Evolutionary conservation across 805 yeast genomes (phyloP).

Genomic region (Candida broadrunensis): DNA sequence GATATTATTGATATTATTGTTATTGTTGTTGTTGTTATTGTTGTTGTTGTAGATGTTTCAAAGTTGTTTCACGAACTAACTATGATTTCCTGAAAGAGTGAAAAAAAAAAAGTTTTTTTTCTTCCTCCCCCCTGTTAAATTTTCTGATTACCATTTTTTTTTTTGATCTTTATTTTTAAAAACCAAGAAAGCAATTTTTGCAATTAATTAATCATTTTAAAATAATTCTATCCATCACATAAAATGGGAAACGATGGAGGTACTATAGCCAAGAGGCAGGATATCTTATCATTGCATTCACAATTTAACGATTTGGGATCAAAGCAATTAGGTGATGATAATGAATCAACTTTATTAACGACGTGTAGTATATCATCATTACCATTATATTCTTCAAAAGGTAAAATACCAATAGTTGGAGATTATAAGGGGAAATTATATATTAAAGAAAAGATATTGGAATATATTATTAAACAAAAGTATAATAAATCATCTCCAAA

Average conservation of each 20-base stretch:
- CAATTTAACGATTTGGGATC: not conserved
- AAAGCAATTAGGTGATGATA: slow-evolving; percentile 11
- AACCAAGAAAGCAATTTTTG: too few species aligned
- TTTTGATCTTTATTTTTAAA: too few species aligned
- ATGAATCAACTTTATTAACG: slow-evolving; percentile 32
- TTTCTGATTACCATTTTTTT: too few species aligned
- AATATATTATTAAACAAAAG: slow-evolving; percentile 45
- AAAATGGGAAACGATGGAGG: slow-evolving; percentile 66
- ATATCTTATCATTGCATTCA: slow-evolving; percentile 34
- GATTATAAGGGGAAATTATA: slow-evolving; percentile 67
- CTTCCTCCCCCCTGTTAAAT: too few species aligned
- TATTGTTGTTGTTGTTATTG: too few species aligned
- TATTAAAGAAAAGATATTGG: slow-evolving; percentile 61
- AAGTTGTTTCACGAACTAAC: too few species aligned
- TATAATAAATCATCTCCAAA: slow-evolving; percentile 16
- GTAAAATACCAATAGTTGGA: slow-evolving; percentile 50
- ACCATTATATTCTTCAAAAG: slow-evolving; percentile 29
- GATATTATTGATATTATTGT: too few species aligned
- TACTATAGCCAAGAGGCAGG: slow-evolving; percentile 57
- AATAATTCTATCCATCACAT: too few species aligned
- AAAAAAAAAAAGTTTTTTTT: too few species aligned
- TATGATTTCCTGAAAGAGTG: too few species aligned
- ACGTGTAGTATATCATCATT: slow-evolving; percentile 48
- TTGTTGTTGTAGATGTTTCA: too few species aligned
- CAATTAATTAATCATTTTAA: too few species aligned